A percentile compares a stretch with the other conserved stretches of the same genome.
phyloP scores from a whole-genome alignment of 1,284 basidiomycete species.

The Sporisorium iseilematis-ciliati region DNA sequence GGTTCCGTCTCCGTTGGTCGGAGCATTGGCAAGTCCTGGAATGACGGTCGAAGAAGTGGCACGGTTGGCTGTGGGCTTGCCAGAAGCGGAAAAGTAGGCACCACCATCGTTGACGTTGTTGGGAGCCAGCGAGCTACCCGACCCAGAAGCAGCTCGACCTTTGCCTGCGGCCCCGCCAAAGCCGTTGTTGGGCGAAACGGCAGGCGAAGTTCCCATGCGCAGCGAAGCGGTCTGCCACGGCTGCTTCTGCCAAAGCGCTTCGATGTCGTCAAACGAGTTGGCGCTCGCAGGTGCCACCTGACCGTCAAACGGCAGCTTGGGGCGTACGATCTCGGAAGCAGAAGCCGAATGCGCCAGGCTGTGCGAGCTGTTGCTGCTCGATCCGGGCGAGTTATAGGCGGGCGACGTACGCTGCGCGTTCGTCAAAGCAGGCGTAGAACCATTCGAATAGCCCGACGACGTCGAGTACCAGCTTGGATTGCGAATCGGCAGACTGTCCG shows the following conservation, averaged over 20 bases:
- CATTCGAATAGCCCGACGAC: slow-evolving; percentile 38
- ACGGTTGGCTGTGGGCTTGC: slow-evolving; percentile 9
- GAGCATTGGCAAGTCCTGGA: slow-evolving; percentile 13
- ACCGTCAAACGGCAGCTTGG: slow-evolving; percentile 40
- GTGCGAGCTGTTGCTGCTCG: slow-evolving; percentile 44
- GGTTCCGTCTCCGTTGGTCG: slow-evolving; percentile 12
- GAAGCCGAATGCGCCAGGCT: slow-evolving; percentile 41
- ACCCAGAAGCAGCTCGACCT: slow-evolving; percentile 17
- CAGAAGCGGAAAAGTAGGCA: slow-evolving; percentile 14
- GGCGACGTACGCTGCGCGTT: slow-evolving; percentile 29
- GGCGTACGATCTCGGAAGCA: slow-evolving; percentile 23
- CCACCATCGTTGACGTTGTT: slow-evolving; percentile 1
- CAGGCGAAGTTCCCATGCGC: slow-evolving; percentile 41
- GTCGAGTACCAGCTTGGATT: slow-evolving; percentile 44
- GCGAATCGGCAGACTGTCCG: slow-evolving; percentile 32
- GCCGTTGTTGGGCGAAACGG: slow-evolving; percentile 15
- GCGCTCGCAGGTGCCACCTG: slow-evolving; percentile 30
- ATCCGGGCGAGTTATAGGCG: slow-evolving; percentile 43
- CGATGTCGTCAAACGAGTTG: slow-evolving; percentile 52
- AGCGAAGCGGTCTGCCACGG: slow-evolving; percentile 50
- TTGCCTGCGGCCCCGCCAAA: slow-evolving; percentile 12
- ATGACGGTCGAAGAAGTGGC: slow-evolving; percentile 3
- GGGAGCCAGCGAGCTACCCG: slow-evolving; percentile 7
- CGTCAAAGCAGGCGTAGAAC: slow-evolving; percentile 28
- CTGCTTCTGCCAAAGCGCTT: slow-evolving; percentile 52